Percentiles rank a stretch among this genome's conserved stretches.
Evolutionary conservation across 345 rosid genomes (phyloP).

Genomic region (Eucalyptus sideroxylon): DNA sequence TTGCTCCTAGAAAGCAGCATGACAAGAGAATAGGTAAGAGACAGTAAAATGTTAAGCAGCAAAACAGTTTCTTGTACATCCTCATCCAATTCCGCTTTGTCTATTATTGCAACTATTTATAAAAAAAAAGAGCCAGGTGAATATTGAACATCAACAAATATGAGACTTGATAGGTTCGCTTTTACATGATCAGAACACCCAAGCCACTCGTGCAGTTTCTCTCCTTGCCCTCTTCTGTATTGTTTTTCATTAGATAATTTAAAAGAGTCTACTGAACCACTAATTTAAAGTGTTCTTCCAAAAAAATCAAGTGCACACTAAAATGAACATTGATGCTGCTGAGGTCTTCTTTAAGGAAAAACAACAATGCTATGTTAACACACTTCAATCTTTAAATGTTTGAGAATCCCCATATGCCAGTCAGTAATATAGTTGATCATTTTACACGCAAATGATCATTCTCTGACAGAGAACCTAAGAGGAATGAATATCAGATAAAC

Average conservation of each 20-base stretch:
- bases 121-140: background rate
- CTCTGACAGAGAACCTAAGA: background rate
- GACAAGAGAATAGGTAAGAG: background rate
- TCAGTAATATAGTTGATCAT: background rate
- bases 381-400: background rate
- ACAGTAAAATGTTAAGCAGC: background rate
- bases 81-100: background rate
- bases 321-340: background rate
- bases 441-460: background rate
- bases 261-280: background rate
- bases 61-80: background rate
- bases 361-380: background rate
- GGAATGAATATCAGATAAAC: background rate
- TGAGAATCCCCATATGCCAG: background rate
- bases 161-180: background rate
- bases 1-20: slow-evolving; percentile 44
- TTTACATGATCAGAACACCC: background rate
- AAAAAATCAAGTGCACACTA: background rate
- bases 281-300: background rate
- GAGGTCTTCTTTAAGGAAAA: background rate
- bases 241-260: background rate
- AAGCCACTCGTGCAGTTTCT: background rate
- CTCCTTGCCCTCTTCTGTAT: background rate
- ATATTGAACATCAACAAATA: background rate
- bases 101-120: background rate